These are phyloP conservation scores for Globisporangium paddicum DNA, from an alignment of 352 stramenopile species.

Conservation along the genomic window DNA sequence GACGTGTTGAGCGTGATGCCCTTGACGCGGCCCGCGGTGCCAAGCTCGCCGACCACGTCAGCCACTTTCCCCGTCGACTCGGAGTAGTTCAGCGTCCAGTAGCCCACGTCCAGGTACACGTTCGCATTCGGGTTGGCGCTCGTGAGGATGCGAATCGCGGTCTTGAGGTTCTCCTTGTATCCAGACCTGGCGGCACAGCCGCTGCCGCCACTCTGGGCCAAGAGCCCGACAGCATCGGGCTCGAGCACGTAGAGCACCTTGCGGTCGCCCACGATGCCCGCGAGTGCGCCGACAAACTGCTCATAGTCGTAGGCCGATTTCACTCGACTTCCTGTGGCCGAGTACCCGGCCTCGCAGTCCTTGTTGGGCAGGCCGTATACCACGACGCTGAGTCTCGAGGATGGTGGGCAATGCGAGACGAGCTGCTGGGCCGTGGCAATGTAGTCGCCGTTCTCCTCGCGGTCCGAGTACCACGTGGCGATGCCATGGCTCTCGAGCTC, in stretches of 20 bases:
- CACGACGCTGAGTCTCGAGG: conserved; percentile 43
- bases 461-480: conserved; percentile 41
- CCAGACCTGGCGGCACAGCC: too few species aligned
- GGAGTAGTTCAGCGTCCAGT: conserved; percentile 65
- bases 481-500: neutral
- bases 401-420: conserved; percentile 30
- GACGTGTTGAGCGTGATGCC: conserved; percentile 75
- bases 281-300: conserved; percentile 38
- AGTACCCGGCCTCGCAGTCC: conserved; percentile 59
- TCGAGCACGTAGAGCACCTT: conserved; percentile 73
- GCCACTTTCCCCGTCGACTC: conserved; percentile 17
- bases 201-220: too few species aligned
- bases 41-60: conserved; percentile 32
- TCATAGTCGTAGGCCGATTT: conserved; percentile 38
- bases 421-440: conserved; percentile 18
- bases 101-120: conserved; percentile 71
- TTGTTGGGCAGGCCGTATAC: conserved; percentile 78
- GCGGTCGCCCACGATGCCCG: conserved; percentile 13
- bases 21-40: conserved; percentile 28
- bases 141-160: conserved; percentile 38
- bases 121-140: conserved; percentile 60
- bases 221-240: conserved; percentile 37
- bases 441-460: conserved; percentile 15
- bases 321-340: conserved; percentile 36
- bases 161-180: conserved; percentile 53